Evolutionary conservation across 768 basidiomycete genomes (phyloP).

Genomic region (Kondoa subrosea): DNA sequence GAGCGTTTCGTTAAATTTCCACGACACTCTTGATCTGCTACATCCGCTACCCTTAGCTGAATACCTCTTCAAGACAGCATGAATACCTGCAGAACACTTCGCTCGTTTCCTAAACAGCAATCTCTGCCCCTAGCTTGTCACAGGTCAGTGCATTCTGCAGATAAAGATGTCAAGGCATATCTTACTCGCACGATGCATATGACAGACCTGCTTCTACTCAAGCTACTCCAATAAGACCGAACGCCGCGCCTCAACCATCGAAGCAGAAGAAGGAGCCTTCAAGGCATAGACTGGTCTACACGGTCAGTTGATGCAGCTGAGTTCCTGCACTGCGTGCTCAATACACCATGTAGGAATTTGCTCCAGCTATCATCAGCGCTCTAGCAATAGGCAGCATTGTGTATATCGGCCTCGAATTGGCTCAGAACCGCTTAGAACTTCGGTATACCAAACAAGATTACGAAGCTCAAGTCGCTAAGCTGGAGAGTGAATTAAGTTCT

Average conservation of each 20-base stretch:
- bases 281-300: not conserved
- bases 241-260: not conserved
- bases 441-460: not conserved
- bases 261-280: not conserved
- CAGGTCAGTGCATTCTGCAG: not conserved
- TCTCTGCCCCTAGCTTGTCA: not conserved
- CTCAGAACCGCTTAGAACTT: not conserved
- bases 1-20: no score
- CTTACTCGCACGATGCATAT: not conserved
- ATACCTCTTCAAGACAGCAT: not conserved
- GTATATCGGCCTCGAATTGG: not conserved
- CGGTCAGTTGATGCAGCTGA: not conserved
- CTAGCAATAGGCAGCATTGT: not conserved
- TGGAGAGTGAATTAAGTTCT: not conserved
- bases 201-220: not conserved
- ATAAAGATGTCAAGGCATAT: no score
- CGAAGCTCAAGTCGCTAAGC: not conserved
- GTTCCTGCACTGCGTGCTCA: not conserved
- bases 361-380: not conserved
- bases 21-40: no score
- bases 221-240: not conserved
- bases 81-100: not conserved
- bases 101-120: not conserved
- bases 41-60: no score
- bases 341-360: not conserved